Evolutionary conservation across 208 protist genomes (phyloP), one percentile per base, ranked within the genome.

Genomic region (Leishmania tropica): DNA sequence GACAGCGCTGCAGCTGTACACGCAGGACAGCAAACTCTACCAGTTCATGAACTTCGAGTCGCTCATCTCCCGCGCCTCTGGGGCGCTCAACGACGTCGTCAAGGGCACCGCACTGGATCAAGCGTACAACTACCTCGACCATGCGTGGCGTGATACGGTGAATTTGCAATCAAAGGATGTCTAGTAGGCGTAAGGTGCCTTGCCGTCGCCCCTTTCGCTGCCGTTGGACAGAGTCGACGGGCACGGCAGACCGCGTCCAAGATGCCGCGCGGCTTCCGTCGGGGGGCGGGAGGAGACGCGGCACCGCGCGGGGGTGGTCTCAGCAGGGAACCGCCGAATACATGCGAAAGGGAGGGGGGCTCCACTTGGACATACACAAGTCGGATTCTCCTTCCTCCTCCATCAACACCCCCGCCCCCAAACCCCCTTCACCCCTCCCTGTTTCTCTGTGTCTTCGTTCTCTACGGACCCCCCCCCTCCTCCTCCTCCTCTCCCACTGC

Each of bases 71-170:
- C 83, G 76, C 67, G 94, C 93, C 3, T 85, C 89, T 4, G 81
- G 75, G 48, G 78, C 79, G 40, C 64, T 96, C 42, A 87, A 83
- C 6, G 85, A 88, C 28, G 35, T 76, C 28, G 80, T 94, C 92
- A 93, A 79, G 91, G 24, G 91, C 51, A 86, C 81, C 24, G 73
- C 90, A 28, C 82, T 98, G 75, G 87, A 96, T 31, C 88, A 85
- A 65, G 90, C 89, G 40, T 98, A 93, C 86, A 96, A 95, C 83
- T 96, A 94, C 78, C 71, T 98, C 53, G 95, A 98, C 72, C 95
- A 96, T 80, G 90, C 88, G 21, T 98, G 95, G 93, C 86, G 93
- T 45, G 92, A 93, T 19, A 40, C 83, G 6, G 87, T 90, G 21
- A 79, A 64, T 37, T 92, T 97, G 51, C 93, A 90, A 51, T 65